These are phyloP conservation scores for Camellia lanceoleosa DNA, from an alignment of 148 eudicot genomes.

Conservation along the genomic window DNA sequence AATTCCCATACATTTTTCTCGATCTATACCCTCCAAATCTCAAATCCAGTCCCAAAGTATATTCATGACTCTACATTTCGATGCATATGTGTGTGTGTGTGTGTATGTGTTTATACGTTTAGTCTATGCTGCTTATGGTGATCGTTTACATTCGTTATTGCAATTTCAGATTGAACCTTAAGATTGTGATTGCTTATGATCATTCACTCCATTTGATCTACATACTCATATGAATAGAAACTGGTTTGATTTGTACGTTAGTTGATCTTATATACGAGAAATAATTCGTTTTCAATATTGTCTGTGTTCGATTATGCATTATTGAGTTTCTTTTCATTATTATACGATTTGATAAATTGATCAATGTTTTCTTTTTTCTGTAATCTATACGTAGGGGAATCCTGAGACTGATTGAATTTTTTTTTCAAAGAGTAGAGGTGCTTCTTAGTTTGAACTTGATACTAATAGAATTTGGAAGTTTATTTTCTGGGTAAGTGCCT, in stretches of 20 bases:
- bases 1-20: not conserved
- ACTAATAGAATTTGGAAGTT: too few relatives aligned
- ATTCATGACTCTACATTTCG: not conserved
- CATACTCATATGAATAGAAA: not conserved
- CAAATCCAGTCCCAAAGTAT: constrained; percentile 12
- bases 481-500: too few relatives aligned
- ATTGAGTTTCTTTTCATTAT: too few relatives aligned
- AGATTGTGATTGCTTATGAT: not conserved
- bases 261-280: not conserved
- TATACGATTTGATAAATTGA: too few relatives aligned
- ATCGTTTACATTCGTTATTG: constrained; percentile 2
- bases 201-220: constrained; percentile 3
- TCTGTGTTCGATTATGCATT: too few relatives aligned
- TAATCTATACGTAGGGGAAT: too few relatives aligned
- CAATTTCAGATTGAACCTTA: not conserved
- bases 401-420: not conserved
- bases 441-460: too few relatives aligned
- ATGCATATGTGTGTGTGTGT: not conserved
- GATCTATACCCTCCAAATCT: not conserved
- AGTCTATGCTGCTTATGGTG: not conserved
- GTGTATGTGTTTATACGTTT: not conserved
- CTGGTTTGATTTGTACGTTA: not conserved
- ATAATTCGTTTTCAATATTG: not conserved
- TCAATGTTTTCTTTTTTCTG: too few relatives aligned
- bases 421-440: too few relatives aligned